These are phyloP conservation scores for Suhomyces sp. DNA, from an alignment of 805 yeast species.

Conservation along the genomic window DNA sequence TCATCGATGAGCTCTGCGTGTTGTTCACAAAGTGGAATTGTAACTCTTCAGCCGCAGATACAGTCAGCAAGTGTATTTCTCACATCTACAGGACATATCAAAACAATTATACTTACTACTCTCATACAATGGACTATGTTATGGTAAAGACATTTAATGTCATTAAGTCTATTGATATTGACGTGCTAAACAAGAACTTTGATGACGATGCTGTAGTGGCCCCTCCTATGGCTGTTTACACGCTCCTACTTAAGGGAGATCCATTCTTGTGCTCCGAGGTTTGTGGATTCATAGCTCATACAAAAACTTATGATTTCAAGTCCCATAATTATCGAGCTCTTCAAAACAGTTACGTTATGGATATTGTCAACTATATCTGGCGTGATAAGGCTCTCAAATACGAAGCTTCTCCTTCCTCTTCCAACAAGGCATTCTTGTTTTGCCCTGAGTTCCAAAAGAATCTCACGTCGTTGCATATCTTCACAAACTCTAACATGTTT, in stretches of 20 bases:
- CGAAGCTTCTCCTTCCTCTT: slow-evolving; percentile 21
- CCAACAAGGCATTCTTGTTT: slow-evolving; percentile 39
- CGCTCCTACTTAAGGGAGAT: slow-evolving; percentile 38
- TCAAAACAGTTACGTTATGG: slow-evolving; percentile 54
- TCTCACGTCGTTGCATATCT: slow-evolving; percentile 27
- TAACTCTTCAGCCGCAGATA: neutral
- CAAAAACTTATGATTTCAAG: slow-evolving; percentile 34
- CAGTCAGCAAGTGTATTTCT: slow-evolving; percentile 8
- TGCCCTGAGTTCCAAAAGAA: slow-evolving; percentile 30
- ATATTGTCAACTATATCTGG: slow-evolving; percentile 55
- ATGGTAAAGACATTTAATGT: slow-evolving; percentile 14
- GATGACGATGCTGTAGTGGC: slow-evolving; percentile 25
- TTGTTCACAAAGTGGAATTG: slow-evolving; percentile 8
- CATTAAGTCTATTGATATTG: slow-evolving; percentile 10
- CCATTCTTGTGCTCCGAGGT: slow-evolving; percentile 45
- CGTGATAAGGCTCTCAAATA: slow-evolving; percentile 48
- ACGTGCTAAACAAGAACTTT: slow-evolving; percentile 7
- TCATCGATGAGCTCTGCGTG: slow-evolving; percentile 4
- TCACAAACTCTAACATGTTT: slow-evolving; percentile 30
- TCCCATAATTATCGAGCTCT: slow-evolving; percentile 23
- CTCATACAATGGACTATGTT: neutral
- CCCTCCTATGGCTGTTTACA: slow-evolving; percentile 39
- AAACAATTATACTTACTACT: neutral
- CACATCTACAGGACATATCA: neutral
- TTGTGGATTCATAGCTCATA: slow-evolving; percentile 44